Evolutionary conservation across 305 asterid species (phyloP), one percentile per base, ranked within the genome.

Genomic region (Fraxinus ornus): DNA sequence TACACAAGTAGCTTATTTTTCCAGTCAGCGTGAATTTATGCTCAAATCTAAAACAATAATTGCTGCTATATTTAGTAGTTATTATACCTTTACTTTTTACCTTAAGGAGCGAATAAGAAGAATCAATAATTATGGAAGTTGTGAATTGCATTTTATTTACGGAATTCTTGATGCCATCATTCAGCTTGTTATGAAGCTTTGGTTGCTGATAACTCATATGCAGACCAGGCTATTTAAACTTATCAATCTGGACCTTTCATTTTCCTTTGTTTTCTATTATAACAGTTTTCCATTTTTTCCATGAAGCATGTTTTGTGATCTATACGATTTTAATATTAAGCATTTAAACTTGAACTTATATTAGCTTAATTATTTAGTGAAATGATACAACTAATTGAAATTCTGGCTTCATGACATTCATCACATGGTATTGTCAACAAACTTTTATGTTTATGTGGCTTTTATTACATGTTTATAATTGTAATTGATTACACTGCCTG

Each of bases 401-500:
- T 47, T 5, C 32, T 72, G 57, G 72, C 75, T 52, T 75, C 79
- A 30, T 35, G 55, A 82, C 24, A 21, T 52, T 75, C 77, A 37
- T 41, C 70, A 82, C 32, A 21, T 32, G 78, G 70, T 79, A 79
- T 41, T 26, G 33, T 44, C 62, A 44, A 22, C 33, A 79, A n/a
- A 66, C 36, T 82, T 68, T 75, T 32, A 77, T 79, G 68, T 64
- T 84, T 83, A 80, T 70, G 55, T 72, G 47, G 79, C 85, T 87
- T 78, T 85, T 80, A 73, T 83, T 37, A 32, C 79, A 84, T 82
- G 86, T 85, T 86, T 70, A 62, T 81, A 72, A 60, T 83, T 81
- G 81, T 87, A 75, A 82, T 87, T 85, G 83, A 83, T 84, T 89
- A 71, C 74, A 81, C 83, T 88, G 88, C 86, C 90, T 83, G 82